Percentiles rank a stretch among this genome's conserved stretches.
Evolutionary conservation across 257 asterid species (phyloP).

Genomic region (Gynochthodes officinalis): DNA sequence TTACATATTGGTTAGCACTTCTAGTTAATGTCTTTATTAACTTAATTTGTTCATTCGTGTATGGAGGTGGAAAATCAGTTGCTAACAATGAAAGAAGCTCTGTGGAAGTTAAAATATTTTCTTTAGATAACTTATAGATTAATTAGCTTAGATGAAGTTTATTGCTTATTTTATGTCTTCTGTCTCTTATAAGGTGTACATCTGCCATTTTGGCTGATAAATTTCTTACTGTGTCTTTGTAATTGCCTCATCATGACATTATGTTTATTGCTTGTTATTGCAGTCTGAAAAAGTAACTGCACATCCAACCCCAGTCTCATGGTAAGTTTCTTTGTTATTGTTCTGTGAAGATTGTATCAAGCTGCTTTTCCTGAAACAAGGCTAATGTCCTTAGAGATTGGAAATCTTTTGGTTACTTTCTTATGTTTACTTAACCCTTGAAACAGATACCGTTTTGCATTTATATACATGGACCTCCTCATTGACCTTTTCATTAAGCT

Average conservation of each 20-base stretch:
- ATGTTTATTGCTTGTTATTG: conserved; percentile 29
- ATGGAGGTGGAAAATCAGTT: neutral
- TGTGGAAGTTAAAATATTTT: neutral
- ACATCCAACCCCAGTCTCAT: conserved; percentile 81
- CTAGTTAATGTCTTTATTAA: neutral
- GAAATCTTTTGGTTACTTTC: neutral
- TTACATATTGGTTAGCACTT: neutral
- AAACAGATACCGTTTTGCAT: neutral
- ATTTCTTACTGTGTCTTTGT: conserved; percentile 7
- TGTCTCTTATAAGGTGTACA: neutral
- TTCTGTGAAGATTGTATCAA: neutral
- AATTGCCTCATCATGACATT: conserved; percentile 11
- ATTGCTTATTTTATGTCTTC: neutral
- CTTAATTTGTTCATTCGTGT: neutral
- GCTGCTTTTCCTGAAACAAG: neutral
- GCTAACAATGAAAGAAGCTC: neutral
- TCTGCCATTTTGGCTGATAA: neutral
- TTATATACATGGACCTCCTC: neutral
- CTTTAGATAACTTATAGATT: neutral
- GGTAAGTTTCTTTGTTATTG: conserved; percentile 42
- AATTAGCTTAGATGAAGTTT: neutral
- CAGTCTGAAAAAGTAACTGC: conserved; percentile 70
- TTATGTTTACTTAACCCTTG: neutral
- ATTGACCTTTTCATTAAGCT: no score
- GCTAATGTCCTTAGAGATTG: neutral